A percentile compares a stretch with the other conserved stretches of the same genome.
Conservation (phyloP, 371 early-diverging fungal species). For the Phascolomyces articulosus region DNA sequence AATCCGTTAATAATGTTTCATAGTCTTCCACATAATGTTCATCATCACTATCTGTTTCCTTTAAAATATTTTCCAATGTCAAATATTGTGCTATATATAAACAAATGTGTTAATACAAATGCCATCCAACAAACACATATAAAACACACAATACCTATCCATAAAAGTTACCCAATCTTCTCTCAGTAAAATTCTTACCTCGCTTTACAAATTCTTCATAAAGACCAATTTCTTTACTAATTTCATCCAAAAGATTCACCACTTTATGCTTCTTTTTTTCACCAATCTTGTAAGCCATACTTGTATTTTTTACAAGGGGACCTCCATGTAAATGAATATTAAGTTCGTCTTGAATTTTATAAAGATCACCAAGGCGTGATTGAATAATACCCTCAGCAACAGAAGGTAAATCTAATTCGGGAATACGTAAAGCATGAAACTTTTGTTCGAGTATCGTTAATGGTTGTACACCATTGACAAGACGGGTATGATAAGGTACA, state of each 20-base stretch:
- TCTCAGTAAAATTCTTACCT: too few species aligned
- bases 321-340: constrained; percentile 28
- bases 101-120: neutral
- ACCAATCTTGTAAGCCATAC: constrained; percentile 34
- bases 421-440: constrained; percentile 62
- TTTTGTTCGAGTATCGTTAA: constrained; percentile 59
- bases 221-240: constrained; percentile 67
- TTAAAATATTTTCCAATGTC: constrained; percentile 56
- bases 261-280: constrained; percentile 52
- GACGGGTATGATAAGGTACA: constrained; percentile 48
- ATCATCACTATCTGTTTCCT: constrained; percentile 47
- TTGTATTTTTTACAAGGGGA: constrained; percentile 33
- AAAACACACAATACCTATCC: too few species aligned
- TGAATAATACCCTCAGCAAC: constrained; percentile 64
- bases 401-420: constrained; percentile 67
- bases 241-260: constrained; percentile 51
- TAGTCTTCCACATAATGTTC: constrained; percentile 32
- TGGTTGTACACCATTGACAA: constrained; percentile 64
- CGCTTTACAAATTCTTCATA: constrained; percentile 80
- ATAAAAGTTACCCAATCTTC: too few species aligned
- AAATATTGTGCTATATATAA: constrained; percentile 45
- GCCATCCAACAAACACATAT: neutral
- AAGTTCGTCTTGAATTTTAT: constrained; percentile 32
- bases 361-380: constrained; percentile 64
- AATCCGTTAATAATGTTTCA: constrained; percentile 43